Evolutionary conservation across 345 rosid genomes (phyloP).

Genomic region (Eucalyptus coolabah): DNA sequence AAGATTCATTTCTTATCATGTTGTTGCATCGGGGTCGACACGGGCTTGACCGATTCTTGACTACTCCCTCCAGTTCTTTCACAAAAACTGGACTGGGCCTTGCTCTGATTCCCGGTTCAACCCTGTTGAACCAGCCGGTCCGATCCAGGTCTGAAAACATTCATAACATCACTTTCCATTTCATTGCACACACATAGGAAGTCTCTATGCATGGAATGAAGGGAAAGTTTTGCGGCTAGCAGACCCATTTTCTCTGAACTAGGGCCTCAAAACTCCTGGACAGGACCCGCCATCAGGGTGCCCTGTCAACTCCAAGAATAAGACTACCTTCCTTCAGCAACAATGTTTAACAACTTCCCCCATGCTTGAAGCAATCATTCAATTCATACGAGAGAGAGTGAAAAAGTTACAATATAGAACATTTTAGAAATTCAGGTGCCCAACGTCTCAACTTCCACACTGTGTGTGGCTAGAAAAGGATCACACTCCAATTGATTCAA

Average conservation of each 20-base stretch:
- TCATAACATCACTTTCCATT: not conserved
- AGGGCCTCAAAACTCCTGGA: not conserved
- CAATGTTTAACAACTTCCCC: not conserved
- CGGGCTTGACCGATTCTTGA: not conserved
- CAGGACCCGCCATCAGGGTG: not conserved
- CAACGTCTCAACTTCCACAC: not conserved
- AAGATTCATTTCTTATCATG: not conserved
- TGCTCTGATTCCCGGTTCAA: not conserved
- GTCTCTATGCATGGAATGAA: not conserved
- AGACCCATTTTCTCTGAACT: not conserved
- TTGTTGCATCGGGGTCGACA: not conserved
- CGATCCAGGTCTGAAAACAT: not conserved
- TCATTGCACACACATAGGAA: not conserved
- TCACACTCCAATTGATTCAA: not conserved
- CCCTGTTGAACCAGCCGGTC: fast-evolving
- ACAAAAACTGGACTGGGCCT: not conserved
- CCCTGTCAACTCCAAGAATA: not conserved
- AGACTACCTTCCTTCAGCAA: not conserved
- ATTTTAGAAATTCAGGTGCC: not conserved
- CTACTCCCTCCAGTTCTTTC: not conserved
- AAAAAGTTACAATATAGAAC: not conserved
- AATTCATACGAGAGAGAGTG: not conserved
- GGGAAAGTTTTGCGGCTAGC: not conserved
- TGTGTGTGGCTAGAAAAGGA: not conserved
- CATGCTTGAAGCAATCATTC: not conserved